These are phyloP conservation scores for Dendrostoma leiphaemia DNA, from an alignment of 2,329 filamentous ascomycete species.

Conservation along the genomic window DNA sequence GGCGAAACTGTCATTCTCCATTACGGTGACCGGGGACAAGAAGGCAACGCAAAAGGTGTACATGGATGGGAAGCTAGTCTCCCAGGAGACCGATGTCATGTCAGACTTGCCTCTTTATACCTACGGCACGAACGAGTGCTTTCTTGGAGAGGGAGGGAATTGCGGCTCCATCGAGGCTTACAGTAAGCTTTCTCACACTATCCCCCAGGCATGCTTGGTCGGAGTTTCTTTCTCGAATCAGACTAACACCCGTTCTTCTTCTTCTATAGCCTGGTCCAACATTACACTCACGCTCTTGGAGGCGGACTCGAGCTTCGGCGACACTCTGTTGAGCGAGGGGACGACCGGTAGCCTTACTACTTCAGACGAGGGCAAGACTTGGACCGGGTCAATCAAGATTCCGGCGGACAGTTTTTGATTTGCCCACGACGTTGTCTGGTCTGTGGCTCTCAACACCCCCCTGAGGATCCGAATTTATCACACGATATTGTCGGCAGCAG, in stretches of 20 bases:
- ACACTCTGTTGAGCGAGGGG: neutral
- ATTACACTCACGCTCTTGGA: neutral
- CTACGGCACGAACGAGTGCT: slow-evolving; percentile 3
- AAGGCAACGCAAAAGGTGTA: neutral
- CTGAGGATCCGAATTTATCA: no score
- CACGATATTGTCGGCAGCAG: no score
- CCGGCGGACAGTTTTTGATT: neutral
- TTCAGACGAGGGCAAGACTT: slow-evolving; percentile 3
- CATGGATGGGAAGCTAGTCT: neutral
- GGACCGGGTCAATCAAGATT: slow-evolving; percentile 6
- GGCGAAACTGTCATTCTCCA: neutral
- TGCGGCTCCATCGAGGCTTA: neutral
- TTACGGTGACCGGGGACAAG: neutral
- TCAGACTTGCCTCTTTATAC: neutral
- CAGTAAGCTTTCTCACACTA: neutral
- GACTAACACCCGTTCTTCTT: neutral
- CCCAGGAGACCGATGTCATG: neutral
- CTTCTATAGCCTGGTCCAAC: neutral
- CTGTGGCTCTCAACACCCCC: no score
- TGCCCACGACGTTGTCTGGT: neutral
- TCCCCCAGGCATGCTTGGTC: no score
- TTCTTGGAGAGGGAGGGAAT: neutral
- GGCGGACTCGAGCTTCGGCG: neutral
- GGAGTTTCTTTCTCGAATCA: no score
- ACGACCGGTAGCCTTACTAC: slow-evolving; percentile 1